Base-by-base conservation (phyloP, 2,329 filamentous ascomycete genomes). In the Fusarium cicatricum region DNA sequence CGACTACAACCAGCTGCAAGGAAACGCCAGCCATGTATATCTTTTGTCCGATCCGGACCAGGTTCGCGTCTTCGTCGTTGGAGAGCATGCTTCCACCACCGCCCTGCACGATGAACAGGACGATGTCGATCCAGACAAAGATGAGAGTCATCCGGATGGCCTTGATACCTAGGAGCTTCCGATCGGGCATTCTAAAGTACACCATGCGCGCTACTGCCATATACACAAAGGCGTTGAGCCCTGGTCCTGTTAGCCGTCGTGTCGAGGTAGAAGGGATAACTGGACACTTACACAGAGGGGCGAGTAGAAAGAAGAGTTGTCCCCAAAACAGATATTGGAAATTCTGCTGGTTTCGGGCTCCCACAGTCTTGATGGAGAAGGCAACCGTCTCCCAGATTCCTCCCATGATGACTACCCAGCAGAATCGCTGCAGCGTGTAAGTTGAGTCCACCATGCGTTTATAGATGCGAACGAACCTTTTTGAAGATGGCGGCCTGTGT, bases 61-160 rank as follows among this genome's bases (percentile, higher is more conserved):
- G 48, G n/a, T 62, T 60, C 17, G 21, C n/a, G 14, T 64, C 59
- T 8, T 67, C 52, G 15, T 67, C 58, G 42, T 57, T 71, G 12
- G 73, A 73, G 10, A 75, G 60, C 55, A 80, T 68, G 17, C 67
- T 66, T 15, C 78, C 80, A 23, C 74, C 76, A 2, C 55, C 70
- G 12, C 68, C 72, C 62, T 83, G 80, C 26, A 80, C 69, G 14
- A 82, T 50, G 66, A 83, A 82, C 12, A 76, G 78, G 29, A 77
- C 32, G n/a, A 82, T 61, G 58, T 82, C 80, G 29, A 80, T 70
- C 69, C 75, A 76, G 9, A 83, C 78, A 42, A 83, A 82, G 32
- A 77, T 65, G 36, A 75, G 74, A 12, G 78, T 77, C 52, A 83
- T 72, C 15, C 70, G 70, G 21, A 69, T 65, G 15, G 74, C 71